These are phyloP conservation scores for Kurtzmaniella quercitrusa DNA, from an alignment of 1,139 yeast species.

Conservation along the genomic window DNA sequence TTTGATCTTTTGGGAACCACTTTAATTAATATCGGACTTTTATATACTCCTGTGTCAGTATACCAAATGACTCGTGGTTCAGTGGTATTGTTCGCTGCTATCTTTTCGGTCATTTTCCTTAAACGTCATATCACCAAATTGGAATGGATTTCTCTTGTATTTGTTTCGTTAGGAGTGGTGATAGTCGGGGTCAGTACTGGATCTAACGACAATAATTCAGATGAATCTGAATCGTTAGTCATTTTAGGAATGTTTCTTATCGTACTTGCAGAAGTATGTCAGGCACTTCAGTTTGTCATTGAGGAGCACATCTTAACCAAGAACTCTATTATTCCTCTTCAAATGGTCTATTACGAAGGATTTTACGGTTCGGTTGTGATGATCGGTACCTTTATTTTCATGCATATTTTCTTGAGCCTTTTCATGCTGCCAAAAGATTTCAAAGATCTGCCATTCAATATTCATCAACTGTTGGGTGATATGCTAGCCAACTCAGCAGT, in stretches of 20 bases:
- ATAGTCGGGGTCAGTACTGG: slow-evolving; percentile 61
- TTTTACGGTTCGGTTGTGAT: slow-evolving; percentile 56
- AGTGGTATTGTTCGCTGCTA: slow-evolving; percentile 71
- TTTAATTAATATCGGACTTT: slow-evolving; percentile 68
- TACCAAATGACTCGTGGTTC: slow-evolving; percentile 87
- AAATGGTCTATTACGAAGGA: slow-evolving; percentile 75
- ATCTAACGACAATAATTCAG: slow-evolving; percentile 12
- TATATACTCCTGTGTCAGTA: slow-evolving; percentile 76
- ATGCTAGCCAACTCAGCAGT: slow-evolving; percentile 41
- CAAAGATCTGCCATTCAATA: slow-evolving; percentile 51
- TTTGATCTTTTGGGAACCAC: slow-evolving; percentile 77
- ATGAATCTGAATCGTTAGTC: slow-evolving; percentile 16
- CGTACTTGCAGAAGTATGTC: slow-evolving; percentile 59
- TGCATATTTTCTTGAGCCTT: slow-evolving; percentile 40
- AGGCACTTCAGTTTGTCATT: slow-evolving; percentile 73
- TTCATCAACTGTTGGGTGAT: slow-evolving; percentile 48
- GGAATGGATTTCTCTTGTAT: slow-evolving; percentile 64
- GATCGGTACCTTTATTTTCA: slow-evolving; percentile 37
- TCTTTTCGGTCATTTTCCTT: slow-evolving; percentile 63
- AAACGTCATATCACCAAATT: slow-evolving; percentile 51
- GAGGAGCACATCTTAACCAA: slow-evolving; percentile 66
- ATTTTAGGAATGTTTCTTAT: slow-evolving; percentile 57
- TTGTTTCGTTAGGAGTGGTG: slow-evolving; percentile 65
- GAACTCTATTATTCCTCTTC: slow-evolving; percentile 56
- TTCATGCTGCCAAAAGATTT: slow-evolving; percentile 28